Conservation (phyloP, 1,139 yeast species). For the Ashbya aceris region DNA sequence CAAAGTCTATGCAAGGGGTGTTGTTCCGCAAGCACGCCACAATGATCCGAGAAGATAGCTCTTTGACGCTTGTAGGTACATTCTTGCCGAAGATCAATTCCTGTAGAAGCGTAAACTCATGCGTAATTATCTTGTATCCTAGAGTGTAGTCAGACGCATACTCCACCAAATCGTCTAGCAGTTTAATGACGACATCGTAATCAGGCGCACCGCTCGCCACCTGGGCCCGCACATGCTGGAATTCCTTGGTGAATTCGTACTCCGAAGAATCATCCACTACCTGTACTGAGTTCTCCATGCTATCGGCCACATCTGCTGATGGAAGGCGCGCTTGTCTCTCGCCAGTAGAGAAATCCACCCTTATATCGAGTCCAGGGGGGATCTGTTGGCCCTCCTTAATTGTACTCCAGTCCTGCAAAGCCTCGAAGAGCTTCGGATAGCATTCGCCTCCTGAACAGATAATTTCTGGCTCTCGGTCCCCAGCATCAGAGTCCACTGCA, state of each 20-base stretch:
- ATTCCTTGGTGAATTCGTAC: conserved; percentile 22
- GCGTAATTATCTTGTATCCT: conserved; percentile 25
- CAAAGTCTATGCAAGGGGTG: conserved; percentile 44
- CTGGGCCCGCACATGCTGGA: conserved; percentile 11
- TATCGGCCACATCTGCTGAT: conserved; percentile 24
- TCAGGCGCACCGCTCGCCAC: conserved; percentile 14
- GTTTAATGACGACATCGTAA: conserved; percentile 11
- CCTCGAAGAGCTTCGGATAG: conserved; percentile 53
- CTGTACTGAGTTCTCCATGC: conserved; percentile 13
- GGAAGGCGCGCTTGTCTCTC: conserved; percentile 55
- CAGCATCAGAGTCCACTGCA: too few relatives aligned
- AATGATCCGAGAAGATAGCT: conserved; percentile 42
- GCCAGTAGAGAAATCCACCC: conserved; percentile 61
- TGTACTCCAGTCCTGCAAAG: conserved; percentile 58
- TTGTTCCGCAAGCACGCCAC: conserved; percentile 63
- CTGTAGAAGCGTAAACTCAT: conserved; percentile 23
- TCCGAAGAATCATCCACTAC: conserved; percentile 9
- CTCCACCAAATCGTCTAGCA: conserved; percentile 26
- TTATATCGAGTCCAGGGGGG: conserved; percentile 71
- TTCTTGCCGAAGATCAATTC: conserved; percentile 12
- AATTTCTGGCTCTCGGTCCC: not conserved
- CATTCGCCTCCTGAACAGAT: conserved; percentile 49
- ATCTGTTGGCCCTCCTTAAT: conserved; percentile 60
- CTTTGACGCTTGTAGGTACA: conserved; percentile 30
- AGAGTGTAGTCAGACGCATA: conserved; percentile 29